A percentile compares a stretch with the other conserved stretches of the same genome.
These are phyloP conservation scores for Eucalyptus erythrocorys DNA, from an alignment of 345 rosid genomes.

Conservation along the genomic window DNA sequence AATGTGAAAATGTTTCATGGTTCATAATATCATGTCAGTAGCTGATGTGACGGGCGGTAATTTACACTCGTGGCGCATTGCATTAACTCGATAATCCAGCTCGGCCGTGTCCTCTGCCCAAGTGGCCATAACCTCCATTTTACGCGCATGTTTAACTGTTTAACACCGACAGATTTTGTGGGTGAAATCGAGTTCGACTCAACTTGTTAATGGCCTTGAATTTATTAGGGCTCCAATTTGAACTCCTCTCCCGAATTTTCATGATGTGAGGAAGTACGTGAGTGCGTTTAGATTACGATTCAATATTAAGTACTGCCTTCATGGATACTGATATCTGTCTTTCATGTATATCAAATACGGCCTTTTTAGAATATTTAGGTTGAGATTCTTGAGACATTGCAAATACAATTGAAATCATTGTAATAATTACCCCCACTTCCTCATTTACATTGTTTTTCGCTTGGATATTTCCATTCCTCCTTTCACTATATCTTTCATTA, in stretches of 20 bases:
- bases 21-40: background rate
- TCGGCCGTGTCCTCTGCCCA: background rate
- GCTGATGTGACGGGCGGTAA: background rate
- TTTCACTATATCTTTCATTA: background rate
- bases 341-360: too few species aligned
- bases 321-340: fast-evolving
- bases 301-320: fast-evolving
- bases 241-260: background rate
- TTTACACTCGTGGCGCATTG: background rate
- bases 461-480: background rate
- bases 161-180: fast-evolving
- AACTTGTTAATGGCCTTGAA: background rate
- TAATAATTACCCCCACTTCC: fast-evolving
- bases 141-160: background rate
- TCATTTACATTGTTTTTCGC: background rate
- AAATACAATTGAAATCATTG: background rate
- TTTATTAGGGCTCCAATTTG: background rate
- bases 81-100: background rate
- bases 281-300: background rate
- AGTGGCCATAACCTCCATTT: background rate
- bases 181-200: background rate
- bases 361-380: background rate
- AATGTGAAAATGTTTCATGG: background rate
- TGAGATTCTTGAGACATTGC: background rate
- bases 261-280: background rate